Evolutionary conservation across 306 rosid genomes (phyloP).

Genomic region (Castanea crenata): DNA sequence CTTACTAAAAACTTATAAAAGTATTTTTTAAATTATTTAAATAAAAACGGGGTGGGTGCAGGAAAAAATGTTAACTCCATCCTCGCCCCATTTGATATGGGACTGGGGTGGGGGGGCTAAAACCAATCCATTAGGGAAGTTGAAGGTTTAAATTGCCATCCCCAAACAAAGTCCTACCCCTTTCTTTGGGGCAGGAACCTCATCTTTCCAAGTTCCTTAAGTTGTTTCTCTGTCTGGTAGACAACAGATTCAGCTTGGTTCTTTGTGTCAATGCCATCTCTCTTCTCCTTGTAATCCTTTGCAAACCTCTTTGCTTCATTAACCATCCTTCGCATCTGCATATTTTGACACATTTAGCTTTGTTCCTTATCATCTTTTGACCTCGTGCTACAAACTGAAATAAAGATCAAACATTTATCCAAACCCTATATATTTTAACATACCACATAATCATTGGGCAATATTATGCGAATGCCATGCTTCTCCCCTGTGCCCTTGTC

Average conservation of each 20-base stretch:
- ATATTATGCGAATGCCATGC: constrained; percentile 82
- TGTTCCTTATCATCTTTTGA: not conserved
- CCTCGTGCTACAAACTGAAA: not conserved
- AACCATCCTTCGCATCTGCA: constrained; percentile 81
- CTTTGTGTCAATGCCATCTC: constrained; percentile 83
- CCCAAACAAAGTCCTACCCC: too few species aligned
- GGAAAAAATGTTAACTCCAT: too few species aligned
- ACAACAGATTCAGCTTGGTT: constrained; percentile 89
- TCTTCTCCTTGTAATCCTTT: constrained; percentile 82
- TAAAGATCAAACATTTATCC: not conserved
- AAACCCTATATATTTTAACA: not conserved
- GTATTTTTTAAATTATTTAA: too few species aligned
- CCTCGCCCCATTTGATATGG: too few species aligned
- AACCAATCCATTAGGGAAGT: too few species aligned
- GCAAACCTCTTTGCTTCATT: constrained; percentile 70
- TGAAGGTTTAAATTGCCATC: too few species aligned
- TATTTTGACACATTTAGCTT: not conserved
- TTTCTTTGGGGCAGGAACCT: constrained; percentile 54
- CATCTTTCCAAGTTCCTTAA: constrained; percentile 78
- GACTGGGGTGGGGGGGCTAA: too few species aligned
- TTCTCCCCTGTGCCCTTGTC: constrained; percentile 94
- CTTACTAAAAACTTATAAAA: too few species aligned
- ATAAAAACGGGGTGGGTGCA: too few species aligned
- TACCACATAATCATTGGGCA: constrained; percentile 74
- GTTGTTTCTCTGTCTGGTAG: constrained; percentile 87